phyloP scores from a whole-genome alignment of 2,329 filamentous ascomycete species.

The Curvularia lunata region DNA sequence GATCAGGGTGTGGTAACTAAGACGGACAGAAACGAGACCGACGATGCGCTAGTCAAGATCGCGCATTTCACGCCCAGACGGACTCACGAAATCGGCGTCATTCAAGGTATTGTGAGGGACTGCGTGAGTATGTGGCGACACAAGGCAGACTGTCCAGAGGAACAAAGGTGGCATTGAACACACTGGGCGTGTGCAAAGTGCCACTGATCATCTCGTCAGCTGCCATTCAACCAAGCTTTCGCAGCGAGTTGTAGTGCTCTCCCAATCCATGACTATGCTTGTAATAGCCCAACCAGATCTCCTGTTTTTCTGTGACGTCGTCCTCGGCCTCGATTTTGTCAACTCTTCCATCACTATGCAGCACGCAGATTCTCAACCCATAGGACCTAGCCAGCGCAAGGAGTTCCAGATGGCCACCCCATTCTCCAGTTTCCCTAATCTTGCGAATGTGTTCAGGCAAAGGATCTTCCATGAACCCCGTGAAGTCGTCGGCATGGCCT shows the following conservation, averaged over 20 bases:
- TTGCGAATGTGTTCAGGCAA: constrained; percentile 74
- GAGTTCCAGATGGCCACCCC: constrained; percentile 93
- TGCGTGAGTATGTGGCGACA: constrained; percentile 58
- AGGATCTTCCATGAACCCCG: constrained; percentile 83
- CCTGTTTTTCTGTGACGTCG: constrained; percentile 55
- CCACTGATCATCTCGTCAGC: not conserved
- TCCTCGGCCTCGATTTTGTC: constrained; percentile 71
- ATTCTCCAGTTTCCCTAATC: constrained; percentile 87
- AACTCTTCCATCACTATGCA: constrained; percentile 80
- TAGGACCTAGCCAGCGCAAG: constrained; percentile 83
- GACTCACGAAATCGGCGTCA: constrained; percentile 59
- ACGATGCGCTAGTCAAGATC: constrained; percentile 52
- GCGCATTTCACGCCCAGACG: constrained; percentile 63
- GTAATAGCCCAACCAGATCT: constrained; percentile 94
- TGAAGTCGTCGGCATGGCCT: constrained; percentile 78
- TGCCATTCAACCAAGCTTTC: constrained; percentile 43
- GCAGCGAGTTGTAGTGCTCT: constrained; percentile 94
- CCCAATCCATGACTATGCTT: constrained; percentile 91
- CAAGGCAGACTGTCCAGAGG: constrained; percentile 21
- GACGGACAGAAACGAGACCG: constrained; percentile 53
- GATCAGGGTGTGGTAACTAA: constrained; percentile 59
- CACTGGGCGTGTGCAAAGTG: not conserved
- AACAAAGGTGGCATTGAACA: constrained; percentile 10
- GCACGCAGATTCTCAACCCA: constrained; percentile 78
- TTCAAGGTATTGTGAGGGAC: constrained; percentile 58